These are phyloP conservation scores for Dissophora ornata DNA, from an alignment of 192 early-diverging fungal species.

Conservation along the genomic window DNA sequence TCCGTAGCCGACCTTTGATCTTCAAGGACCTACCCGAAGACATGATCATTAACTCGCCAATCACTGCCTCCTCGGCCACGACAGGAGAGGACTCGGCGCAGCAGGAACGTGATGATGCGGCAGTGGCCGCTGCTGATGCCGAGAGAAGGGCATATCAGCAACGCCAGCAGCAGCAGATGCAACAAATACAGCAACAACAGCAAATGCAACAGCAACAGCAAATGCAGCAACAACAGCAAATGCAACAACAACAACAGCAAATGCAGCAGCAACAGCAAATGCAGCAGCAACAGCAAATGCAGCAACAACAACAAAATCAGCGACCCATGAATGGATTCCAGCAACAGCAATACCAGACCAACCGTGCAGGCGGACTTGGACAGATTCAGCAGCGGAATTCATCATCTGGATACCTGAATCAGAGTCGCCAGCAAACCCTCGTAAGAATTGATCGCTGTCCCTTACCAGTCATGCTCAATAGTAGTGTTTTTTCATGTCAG, in stretches of 20 bases:
- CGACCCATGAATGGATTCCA: background rate
- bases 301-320: background rate
- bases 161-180: slow-evolving; percentile 19
- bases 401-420: background rate
- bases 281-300: slow-evolving; percentile 11
- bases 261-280: background rate
- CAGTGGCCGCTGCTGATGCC: slow-evolving; percentile 28
- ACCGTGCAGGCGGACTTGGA: background rate
- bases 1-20: slow-evolving; percentile 29
- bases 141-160: slow-evolving; percentile 10
- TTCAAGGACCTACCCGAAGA: slow-evolving; percentile 39
- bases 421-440: too few relatives aligned
- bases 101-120: slow-evolving; percentile 15
- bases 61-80: background rate
- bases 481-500: too few relatives aligned
- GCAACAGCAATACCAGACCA: slow-evolving; percentile 13
- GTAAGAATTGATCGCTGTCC: too few relatives aligned
- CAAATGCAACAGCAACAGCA: slow-evolving; percentile 3
- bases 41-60: slow-evolving; percentile 12
- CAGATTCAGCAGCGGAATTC: slow-evolving; percentile 11
- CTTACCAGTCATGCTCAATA: too few relatives aligned
- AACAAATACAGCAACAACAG: background rate
- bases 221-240: background rate
- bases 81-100: slow-evolving; percentile 12
- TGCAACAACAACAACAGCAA: background rate